These are phyloP conservation scores for Murraya paniculata DNA, from an alignment of 345 rosid genomes.

Conservation along the genomic window DNA sequence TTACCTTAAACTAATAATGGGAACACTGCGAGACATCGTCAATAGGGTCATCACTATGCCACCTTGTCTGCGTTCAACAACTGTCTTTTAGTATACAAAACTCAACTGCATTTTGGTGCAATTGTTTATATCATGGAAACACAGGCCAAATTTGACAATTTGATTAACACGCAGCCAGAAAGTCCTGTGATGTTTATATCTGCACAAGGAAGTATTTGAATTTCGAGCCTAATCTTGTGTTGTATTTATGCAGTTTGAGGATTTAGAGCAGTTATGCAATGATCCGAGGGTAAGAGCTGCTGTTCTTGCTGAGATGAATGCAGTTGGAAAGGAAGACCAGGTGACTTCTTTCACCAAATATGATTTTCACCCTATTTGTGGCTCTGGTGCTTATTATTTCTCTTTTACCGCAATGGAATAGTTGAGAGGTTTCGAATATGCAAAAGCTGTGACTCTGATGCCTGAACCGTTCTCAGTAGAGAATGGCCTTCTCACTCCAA, in stretches of 20 bases:
- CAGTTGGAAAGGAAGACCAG: conserved; percentile 62
- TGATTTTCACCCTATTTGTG: background rate
- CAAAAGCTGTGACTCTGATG: conserved; percentile 80
- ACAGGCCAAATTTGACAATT: background rate
- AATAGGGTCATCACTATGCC: background rate
- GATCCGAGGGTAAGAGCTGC: conserved; percentile 57
- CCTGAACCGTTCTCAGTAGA: conserved; percentile 73
- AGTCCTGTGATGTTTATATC: background rate
- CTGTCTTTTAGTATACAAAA: background rate
- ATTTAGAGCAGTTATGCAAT: conserved; percentile 60
- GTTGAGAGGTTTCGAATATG: conserved; percentile 76
- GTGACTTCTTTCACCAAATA: conserved; percentile 26
- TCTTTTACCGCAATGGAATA: conserved; percentile 17
- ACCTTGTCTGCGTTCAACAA: background rate
- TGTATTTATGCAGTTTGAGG: conserved; percentile 47
- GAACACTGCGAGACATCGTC: background rate
- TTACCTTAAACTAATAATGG: background rate
- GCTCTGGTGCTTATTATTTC: background rate
- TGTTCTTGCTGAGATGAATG: conserved; percentile 80
- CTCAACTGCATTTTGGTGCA: background rate
- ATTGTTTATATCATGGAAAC: background rate
- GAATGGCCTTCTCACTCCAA: conserved; percentile 82
- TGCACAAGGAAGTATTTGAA: background rate
- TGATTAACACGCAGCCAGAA: background rate
- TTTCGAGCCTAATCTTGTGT: conserved; percentile 7